These are phyloP conservation scores for Grigorovia transvaalensis DNA, from an alignment of 805 yeast species.

Conservation along the genomic window DNA sequence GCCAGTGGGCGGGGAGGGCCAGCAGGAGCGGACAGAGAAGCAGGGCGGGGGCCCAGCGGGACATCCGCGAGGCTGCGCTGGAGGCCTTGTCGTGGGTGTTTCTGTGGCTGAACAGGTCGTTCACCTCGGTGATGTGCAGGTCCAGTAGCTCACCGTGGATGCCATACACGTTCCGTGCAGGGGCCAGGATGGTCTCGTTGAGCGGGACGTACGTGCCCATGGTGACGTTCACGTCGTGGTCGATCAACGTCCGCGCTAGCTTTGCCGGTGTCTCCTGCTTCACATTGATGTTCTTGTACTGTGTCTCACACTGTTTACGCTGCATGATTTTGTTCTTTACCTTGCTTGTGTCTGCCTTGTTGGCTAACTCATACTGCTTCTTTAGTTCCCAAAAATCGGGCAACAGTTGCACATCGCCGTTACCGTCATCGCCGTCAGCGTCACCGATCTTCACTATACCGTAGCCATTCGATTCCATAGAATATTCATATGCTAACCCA, in stretches of 20 bases:
- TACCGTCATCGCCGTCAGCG: constrained; percentile 28
- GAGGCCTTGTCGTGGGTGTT: neutral
- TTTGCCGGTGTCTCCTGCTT: constrained; percentile 32
- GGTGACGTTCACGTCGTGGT: constrained; percentile 37
- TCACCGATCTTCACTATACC: constrained; percentile 53
- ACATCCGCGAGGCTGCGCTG: neutral
- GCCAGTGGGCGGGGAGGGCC: too few relatives aligned
- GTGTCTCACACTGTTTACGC: constrained; percentile 25
- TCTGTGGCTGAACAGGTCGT: neutral
- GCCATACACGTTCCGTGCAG: constrained; percentile 35
- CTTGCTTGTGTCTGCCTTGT: neutral
- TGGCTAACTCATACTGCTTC: constrained; percentile 30
- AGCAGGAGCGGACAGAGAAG: too few relatives aligned
- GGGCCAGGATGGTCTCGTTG: constrained; percentile 32
- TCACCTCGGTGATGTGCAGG: neutral
- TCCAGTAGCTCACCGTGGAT: neutral
- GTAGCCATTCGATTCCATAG: constrained; percentile 70
- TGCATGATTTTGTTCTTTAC: neutral
- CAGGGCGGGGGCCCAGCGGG: too few relatives aligned
- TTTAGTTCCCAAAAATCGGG: constrained; percentile 43
- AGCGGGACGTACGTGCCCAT: constrained; percentile 44
- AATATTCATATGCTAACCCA: constrained; percentile 72
- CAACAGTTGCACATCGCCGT: constrained; percentile 32
- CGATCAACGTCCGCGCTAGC: constrained; percentile 36
- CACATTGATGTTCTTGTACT: constrained; percentile 36